phyloP scores from a whole-genome alignment of 371 early-diverging fungal genomes.

The Nematocida homosporus region DNA sequence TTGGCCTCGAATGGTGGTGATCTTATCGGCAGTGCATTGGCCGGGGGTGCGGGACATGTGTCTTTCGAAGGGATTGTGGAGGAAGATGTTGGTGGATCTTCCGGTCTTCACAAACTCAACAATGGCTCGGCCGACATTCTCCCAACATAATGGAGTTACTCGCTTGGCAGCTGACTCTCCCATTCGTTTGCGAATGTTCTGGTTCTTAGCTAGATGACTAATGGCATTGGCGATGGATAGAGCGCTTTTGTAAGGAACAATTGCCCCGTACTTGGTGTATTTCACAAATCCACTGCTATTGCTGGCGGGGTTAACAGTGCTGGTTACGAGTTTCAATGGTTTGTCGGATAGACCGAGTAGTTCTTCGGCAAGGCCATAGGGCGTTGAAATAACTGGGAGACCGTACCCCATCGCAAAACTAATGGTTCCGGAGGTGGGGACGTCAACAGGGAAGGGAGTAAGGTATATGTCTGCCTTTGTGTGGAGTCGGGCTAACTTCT shows the following conservation, averaged over 20 bases:
- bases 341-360: neutral
- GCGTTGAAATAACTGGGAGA: constrained; percentile 1
- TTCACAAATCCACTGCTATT: neutral
- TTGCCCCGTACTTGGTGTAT: constrained; percentile 10
- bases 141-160: neutral
- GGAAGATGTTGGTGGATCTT: neutral
- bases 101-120: neutral
- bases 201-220: neutral
- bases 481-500: neutral
- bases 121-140: neutral
- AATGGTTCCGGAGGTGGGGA: constrained; percentile 28
- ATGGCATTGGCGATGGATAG: constrained; percentile 9
- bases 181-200: neutral
- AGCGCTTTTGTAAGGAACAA: neutral
- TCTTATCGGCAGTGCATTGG: neutral
- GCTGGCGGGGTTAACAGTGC: too few species aligned
- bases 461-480: constrained; percentile 10
- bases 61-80: neutral
- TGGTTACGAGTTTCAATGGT: neutral
- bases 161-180: neutral
- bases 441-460: constrained; percentile 7
- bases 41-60: neutral
- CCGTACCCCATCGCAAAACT: constrained; percentile 24
- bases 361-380: constrained; percentile 6
- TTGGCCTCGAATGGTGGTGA: neutral